Base-by-base conservation (phyloP, 1,284 basidiomycete genomes). In the Austroboletus olivaceoglutinosus region DNA sequence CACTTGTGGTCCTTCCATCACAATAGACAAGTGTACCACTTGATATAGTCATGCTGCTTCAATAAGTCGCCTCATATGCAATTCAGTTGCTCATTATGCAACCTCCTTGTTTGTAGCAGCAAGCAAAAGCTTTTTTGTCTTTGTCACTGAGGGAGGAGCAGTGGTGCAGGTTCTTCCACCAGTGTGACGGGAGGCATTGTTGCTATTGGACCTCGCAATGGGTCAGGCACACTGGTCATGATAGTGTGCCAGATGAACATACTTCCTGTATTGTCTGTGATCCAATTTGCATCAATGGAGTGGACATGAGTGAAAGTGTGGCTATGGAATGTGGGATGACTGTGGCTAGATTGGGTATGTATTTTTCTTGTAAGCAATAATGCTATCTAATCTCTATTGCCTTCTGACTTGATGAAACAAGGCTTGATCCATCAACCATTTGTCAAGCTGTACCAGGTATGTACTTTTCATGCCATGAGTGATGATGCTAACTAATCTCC, bases 21-120 rank as follows among this genome's bases (percentile, higher is more conserved):
- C 53, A 86, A 91, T 59, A 96, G 73, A 48, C 93, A 76, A 19
- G 91, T 89, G 64, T 96, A 96, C 0, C 93, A 93, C 64, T 93
- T 93, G 52, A 96, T 93, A 67, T 98, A 97, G 71, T 98, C 96
- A 65, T 97, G 98, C 0, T 96, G 96, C 63, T 93, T 93, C 54
- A 98, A 72, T 38, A 99, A 70, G 0, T 95, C 96, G 95, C 96
- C 66, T 98, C 95, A 71, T 97, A 99, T 96, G 53, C 91, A 81
- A 52, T 89, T 90, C 36, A 99, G 73, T 1, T 95, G 85, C 59
- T 97, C 91, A 56, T 96, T 91, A 33, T 95, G 79, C 13, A 93
- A 89, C 0, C 42, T 91, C 91, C 65, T 98, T 95, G 70, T 98
- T 95, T 0, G 96, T 96, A 2, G 96, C 95, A 0, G 93, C 97